Conservation (phyloP, 306 rosid species). For the Boehmeria nivea region DNA sequence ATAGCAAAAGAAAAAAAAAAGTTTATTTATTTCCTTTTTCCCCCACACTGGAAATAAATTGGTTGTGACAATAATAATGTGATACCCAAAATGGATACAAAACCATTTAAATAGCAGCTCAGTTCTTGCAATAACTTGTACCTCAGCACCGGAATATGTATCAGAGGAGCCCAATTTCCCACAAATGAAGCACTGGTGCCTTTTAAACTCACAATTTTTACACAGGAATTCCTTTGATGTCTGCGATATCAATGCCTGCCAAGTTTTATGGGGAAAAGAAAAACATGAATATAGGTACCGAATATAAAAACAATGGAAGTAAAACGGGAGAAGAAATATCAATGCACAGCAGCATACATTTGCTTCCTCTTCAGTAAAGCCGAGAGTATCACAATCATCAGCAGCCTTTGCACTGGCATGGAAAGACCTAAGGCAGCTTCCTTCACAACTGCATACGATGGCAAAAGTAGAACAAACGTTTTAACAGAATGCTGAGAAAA, state of each 20-base stretch:
- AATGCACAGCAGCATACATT: slow-evolving; percentile 52
- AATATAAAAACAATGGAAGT: slow-evolving; percentile 11
- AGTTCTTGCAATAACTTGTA: slow-evolving; percentile 25
- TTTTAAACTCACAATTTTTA: slow-evolving; percentile 62
- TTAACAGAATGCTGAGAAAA: background rate
- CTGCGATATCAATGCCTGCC: slow-evolving; percentile 62
- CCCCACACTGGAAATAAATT: too few species aligned
- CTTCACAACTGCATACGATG: slow-evolving; percentile 66
- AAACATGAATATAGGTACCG: slow-evolving; percentile 7
- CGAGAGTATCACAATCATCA: slow-evolving; percentile 55
- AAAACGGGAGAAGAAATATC: slow-evolving; percentile 4
- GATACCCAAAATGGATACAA: too few species aligned
- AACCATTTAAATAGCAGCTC: too few species aligned
- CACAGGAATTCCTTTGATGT: slow-evolving; percentile 55
- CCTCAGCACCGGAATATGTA: slow-evolving; percentile 71
- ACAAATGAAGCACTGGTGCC: slow-evolving; percentile 88
- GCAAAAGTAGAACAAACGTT: background rate
- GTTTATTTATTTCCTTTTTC: too few species aligned
- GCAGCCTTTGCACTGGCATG: slow-evolving; percentile 67
- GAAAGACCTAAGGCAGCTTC: slow-evolving; percentile 88
- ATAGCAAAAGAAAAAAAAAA: too few species aligned
- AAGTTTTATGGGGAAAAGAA: slow-evolving; percentile 20
- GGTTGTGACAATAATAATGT: too few species aligned
- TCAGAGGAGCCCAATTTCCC: slow-evolving; percentile 79
- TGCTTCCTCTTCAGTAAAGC: slow-evolving; percentile 55